Conservation (phyloP, 2,329 filamentous ascomycete genomes). For the Fusarium camptoceras region DNA sequence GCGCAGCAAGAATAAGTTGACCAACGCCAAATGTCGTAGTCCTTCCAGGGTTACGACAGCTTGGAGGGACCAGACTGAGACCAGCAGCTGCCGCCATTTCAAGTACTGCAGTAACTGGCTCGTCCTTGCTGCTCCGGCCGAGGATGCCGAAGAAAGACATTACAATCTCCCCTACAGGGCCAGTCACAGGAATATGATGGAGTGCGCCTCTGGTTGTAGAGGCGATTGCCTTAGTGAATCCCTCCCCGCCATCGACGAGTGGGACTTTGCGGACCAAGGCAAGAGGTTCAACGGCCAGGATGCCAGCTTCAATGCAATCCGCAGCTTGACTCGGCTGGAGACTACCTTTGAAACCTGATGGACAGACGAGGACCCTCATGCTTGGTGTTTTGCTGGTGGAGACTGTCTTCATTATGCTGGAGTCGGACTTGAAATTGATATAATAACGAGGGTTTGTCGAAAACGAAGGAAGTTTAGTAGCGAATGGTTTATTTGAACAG, state of each 20-base stretch:
- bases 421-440: neutral
- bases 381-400: neutral
- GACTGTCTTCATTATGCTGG: neutral
- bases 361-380: constrained; percentile 59
- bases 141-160: constrained; percentile 61
- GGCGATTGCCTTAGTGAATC: constrained; percentile 61
- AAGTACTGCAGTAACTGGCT: constrained; percentile 57
- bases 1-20: constrained; percentile 59
- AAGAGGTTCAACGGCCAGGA: neutral
- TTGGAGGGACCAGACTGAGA: constrained; percentile 60
- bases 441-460: neutral
- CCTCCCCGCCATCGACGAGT: constrained; percentile 65
- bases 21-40: constrained; percentile 66
- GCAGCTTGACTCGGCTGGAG: constrained; percentile 61
- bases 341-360: constrained; percentile 67
- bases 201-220: constrained; percentile 56
- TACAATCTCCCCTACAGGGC: constrained; percentile 57
- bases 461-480: constrained; percentile 13
- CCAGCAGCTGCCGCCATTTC: constrained; percentile 67
- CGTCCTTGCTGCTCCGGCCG: constrained; percentile 32
- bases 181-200: constrained; percentile 53
- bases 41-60: constrained; percentile 57
- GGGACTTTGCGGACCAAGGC: constrained; percentile 60
- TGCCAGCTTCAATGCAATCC: constrained; percentile 50
- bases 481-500: neutral